phyloP scores from a whole-genome alignment of 2,329 filamentous ascomycete genomes.

The Neonectria neomacrospora region DNA sequence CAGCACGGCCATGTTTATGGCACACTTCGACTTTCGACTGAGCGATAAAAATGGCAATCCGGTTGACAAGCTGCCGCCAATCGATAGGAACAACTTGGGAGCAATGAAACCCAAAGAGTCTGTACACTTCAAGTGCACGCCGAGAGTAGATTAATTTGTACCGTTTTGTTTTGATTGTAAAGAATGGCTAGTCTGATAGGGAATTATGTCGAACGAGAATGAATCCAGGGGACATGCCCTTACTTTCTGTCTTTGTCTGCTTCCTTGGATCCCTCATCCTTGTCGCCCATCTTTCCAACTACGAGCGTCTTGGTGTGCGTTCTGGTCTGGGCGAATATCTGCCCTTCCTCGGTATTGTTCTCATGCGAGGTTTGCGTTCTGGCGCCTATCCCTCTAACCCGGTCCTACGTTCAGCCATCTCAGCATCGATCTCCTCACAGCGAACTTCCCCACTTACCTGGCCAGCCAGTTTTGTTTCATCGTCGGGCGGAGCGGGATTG shows the following conservation, averaged over 20 bases:
- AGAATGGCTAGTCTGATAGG: neutral
- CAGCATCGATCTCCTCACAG: neutral
- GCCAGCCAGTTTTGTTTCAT: constrained; percentile 21
- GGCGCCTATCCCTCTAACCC: constrained; percentile 41
- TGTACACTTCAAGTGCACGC: constrained; percentile 6
- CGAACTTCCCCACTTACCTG: constrained; percentile 16
- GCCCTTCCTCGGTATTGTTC: constrained; percentile 35
- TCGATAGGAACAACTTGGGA: constrained; percentile 22
- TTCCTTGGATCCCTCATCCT: neutral
- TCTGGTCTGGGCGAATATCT: too few species aligned
- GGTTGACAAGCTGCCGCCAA: constrained; percentile 20
- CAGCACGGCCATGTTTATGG: constrained; percentile 60
- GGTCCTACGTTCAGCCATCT: constrained; percentile 28
- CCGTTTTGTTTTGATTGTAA: neutral
- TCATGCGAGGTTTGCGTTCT: constrained; percentile 41
- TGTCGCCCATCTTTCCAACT: neutral
- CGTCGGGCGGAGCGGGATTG: constrained; percentile 4
- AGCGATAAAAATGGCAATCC: constrained; percentile 53
- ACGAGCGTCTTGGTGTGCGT: constrained; percentile 28
- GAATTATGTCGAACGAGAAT: neutral
- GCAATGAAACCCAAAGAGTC: neutral
- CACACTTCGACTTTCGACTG: constrained; percentile 60
- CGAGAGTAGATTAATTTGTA: neutral
- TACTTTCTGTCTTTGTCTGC: neutral
- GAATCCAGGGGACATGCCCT: neutral